These are phyloP conservation scores for Kurtzmaniella quercitrusa DNA, from an alignment of 1,139 yeast genomes.

Conservation along the genomic window DNA sequence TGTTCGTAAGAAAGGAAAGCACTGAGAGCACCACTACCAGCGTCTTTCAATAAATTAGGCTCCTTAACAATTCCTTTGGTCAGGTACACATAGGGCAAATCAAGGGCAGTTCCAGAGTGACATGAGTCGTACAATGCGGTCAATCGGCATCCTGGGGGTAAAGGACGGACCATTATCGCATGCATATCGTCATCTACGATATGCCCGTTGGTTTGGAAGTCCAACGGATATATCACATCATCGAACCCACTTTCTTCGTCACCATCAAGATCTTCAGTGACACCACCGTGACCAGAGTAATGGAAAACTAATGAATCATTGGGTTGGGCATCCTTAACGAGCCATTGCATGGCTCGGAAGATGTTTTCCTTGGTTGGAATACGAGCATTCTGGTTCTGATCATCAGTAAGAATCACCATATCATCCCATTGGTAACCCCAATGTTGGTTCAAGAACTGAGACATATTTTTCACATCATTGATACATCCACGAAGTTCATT, in stretches of 20 bases:
- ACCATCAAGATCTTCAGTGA: constrained; percentile 72
- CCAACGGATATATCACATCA: constrained; percentile 89
- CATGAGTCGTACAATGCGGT: constrained; percentile 92
- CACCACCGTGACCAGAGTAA: constrained; percentile 94
- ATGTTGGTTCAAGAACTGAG: constrained; percentile 46
- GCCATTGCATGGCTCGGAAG: constrained; percentile 86
- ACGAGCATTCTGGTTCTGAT: constrained; percentile 56
- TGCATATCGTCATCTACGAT: constrained; percentile 85
- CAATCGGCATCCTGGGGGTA: constrained; percentile 78
- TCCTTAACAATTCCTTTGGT: constrained; percentile 91
- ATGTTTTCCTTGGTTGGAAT: constrained; percentile 79
- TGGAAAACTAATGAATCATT: constrained; percentile 84
- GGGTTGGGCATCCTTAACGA: constrained; percentile 77
- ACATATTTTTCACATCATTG: constrained; percentile 71
- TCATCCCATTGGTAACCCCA: constrained; percentile 74
- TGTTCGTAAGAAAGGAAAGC: constrained; percentile 70
- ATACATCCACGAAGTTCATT: constrained; percentile 81
- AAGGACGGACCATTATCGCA: constrained; percentile 69
- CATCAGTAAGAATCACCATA: constrained; percentile 82
- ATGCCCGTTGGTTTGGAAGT: constrained; percentile 69
- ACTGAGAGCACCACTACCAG: constrained; percentile 69
- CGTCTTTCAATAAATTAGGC: constrained; percentile 82
- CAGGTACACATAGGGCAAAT: constrained; percentile 82
- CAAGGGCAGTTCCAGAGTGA: constrained; percentile 89
- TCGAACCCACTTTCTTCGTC: constrained; percentile 91